A percentile compares a stretch with the other conserved stretches of the same genome.
phyloP scores from a whole-genome alignment of 2,329 filamentous ascomycete species.

The Westerdykella aurantiaca region DNA sequence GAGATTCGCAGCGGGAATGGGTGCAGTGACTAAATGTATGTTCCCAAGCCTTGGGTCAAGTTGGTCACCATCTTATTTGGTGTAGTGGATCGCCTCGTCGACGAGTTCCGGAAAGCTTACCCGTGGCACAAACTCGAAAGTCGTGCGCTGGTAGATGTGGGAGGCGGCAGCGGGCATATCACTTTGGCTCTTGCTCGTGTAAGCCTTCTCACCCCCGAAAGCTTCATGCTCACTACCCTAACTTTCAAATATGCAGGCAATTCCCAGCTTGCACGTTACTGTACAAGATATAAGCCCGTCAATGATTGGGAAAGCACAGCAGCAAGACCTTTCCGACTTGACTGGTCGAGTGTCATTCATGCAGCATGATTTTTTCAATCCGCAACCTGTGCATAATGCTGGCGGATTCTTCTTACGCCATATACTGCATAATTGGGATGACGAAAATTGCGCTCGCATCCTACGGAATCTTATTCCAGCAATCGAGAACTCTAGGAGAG shows the following conservation, averaged over 20 bases:
- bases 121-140: conserved; percentile 11
- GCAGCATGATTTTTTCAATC: conserved; percentile 35
- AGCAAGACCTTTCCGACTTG: conserved; percentile 1
- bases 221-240: background rate
- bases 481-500: conserved; percentile 19
- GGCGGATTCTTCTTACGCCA: conserved; percentile 35
- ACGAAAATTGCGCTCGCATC: conserved; percentile 33
- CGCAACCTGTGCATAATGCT: conserved; percentile 28
- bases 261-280: conserved; percentile 8
- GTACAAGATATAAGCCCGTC: conserved; percentile 8
- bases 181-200: conserved; percentile 17
- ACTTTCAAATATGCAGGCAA: conserved; percentile 1
- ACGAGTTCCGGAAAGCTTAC: conserved; percentile 15
- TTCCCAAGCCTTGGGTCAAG: too few relatives aligned
- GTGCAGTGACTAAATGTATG: conserved; percentile 13
- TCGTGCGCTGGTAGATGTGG: conserved; percentile 18
- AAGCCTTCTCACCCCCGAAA: conserved; percentile 3
- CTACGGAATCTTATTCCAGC: conserved; percentile 31
- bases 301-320: conserved; percentile 6
- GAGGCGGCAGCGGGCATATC: conserved; percentile 19
- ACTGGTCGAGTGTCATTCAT: conserved; percentile 21
- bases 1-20: conserved; percentile 29
- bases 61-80: too few relatives aligned
- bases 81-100: conserved; percentile 17
- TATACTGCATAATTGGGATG: conserved; percentile 38